Base-by-base conservation (phyloP, 2,329 filamentous ascomycete species). In the Ascochyta fabae region DNA sequence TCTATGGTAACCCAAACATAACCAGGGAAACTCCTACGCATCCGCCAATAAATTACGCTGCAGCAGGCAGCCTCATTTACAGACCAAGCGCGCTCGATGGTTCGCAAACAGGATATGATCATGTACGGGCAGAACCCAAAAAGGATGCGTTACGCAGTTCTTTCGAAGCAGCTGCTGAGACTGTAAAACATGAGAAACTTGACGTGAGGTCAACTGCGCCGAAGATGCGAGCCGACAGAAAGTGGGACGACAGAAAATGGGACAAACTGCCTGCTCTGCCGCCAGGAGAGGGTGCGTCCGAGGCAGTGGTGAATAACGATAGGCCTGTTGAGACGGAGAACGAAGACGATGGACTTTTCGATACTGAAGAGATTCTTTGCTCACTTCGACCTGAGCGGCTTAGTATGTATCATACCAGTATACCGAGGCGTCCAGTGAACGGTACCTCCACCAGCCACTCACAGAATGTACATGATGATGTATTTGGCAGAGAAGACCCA, bases 201-300 rank as follows among this genome's bases (percentile, higher is more conserved):
- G 15, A 3, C 3, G 12, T 19, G 13, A 26, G 24, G 10, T 1
- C 10, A 12, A 4, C 3, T 6, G 3, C 16, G 19, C 36, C 23
- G 27, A 34, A 41, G 27, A 27, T 16, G 19, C 27, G 22, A 39
- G n/a, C 1, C 6, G 24, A 38, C 13, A 46, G 42, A 15, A 50
- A 31, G 16, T 55, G 53, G 53, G 34, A 40, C 13, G 24, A 38
- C 23, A 46, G 42, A 15, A 50, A 31, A n/a, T 55, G 53, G 53
- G 34, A 40, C 13, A 36, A 31, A 12, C 47, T 50, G 41, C 42
- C 47, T 33, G 23, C 36, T 23, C 22, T 47, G 33, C 53, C 47
- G 16, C 3, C 8, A 12, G 33, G 26, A 13, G 27, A 38, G 36
- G 31, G 22, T 33, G 15, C 45, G 4, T 9, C 3, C 19, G 34